Evolutionary conservation across 768 basidiomycete genomes (phyloP), one percentile per base, ranked within the genome.

Genomic region (Tylopilus cervinicoccineus): DNA sequence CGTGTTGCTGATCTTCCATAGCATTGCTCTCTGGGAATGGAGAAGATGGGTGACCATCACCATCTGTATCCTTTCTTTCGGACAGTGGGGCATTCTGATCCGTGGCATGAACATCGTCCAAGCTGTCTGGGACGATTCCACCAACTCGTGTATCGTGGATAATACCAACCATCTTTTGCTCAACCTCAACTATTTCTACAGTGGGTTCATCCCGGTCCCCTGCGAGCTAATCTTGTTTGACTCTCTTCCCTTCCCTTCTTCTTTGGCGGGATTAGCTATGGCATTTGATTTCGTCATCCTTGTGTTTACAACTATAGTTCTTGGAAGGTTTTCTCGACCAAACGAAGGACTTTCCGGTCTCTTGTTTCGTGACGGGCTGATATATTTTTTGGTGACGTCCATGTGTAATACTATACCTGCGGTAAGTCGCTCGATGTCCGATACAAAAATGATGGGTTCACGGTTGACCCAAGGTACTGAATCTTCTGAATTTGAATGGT

Each of bases 21-120:
- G 83, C 5, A 75, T 87, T 39, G 84, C 84, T 10, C 72, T 88
- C 22, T 88, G 84, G 86, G 77, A 86, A 46, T 77, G 83, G 38
- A 72, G 77, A 46, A 67, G 63, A 23, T 65, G 63, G n/a, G 68
- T 86, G 34, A 62, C 80, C 12, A 56, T 76, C 20, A 68, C 75
- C 17, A 73, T 88, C 33, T 71, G 76, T 20, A 49, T 76, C 19
- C 70, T 86, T 12, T 81, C 78, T 53, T 54, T 83, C 26, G 81
- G 72, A 2, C 84, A 86, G 50, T 86, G 83, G 82, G 75, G 70
- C 2, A 69, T 88, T 29, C 68, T 87, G 19, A 84, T 81, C 52
- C 78, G 86, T 26, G 80, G 80, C 13, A 84, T 86, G 81, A 84
- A 57, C 62, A 74, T 84, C 27, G 79, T 88, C 26, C 64, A 71